A percentile compares a stretch with the other conserved stretches of the same genome.
These are phyloP conservation scores for Epichloe aotearoae DNA, from an alignment of 2,329 filamentous ascomycete genomes.

Conservation along the genomic window DNA sequence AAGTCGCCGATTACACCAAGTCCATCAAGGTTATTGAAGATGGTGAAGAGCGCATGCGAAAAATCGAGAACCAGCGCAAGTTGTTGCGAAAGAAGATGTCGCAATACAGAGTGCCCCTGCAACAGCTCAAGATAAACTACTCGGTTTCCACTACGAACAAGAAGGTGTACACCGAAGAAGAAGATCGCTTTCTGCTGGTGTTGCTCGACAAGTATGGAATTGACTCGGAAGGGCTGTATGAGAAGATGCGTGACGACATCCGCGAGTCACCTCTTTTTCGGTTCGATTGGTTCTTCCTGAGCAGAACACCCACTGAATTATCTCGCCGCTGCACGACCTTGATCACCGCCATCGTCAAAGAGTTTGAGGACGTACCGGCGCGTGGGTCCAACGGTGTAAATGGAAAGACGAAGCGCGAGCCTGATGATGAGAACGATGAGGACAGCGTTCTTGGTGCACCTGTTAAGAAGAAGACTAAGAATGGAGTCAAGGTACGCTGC, in stretches of 20 bases:
- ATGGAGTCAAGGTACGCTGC: slow-evolving; percentile 60
- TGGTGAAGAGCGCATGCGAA: slow-evolving; percentile 78
- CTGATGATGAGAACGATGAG: slow-evolving; percentile 72
- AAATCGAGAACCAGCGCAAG: slow-evolving; percentile 84
- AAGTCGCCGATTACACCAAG: slow-evolving; percentile 81
- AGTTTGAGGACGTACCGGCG: slow-evolving; percentile 63
- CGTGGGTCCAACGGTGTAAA: slow-evolving; percentile 47
- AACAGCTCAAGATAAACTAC: slow-evolving; percentile 98
- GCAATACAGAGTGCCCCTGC: slow-evolving; percentile 91
- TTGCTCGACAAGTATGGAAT: slow-evolving; percentile 86
- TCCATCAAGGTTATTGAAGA: slow-evolving; percentile 82
- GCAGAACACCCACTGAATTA: slow-evolving; percentile 83
- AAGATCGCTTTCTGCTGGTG: slow-evolving; percentile 89
- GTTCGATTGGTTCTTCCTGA: slow-evolving; percentile 99
- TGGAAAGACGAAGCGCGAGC: slow-evolving; percentile 59
- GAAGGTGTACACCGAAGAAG: slow-evolving; percentile 98
- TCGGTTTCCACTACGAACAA: slow-evolving; percentile 98
- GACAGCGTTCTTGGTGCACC: slow-evolving; percentile 66
- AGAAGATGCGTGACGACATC: slow-evolving; percentile 94
- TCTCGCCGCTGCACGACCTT: slow-evolving; percentile 86
- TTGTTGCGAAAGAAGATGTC: slow-evolving; percentile 91
- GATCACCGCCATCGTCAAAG: slow-evolving; percentile 84
- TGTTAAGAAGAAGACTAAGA: slow-evolving; percentile 85
- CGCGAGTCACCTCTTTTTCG: slow-evolving; percentile 88
- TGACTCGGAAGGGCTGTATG: slow-evolving; percentile 80